Evolutionary conservation across 306 rosid genomes (phyloP), one percentile per base, ranked within the genome.

Genomic region (Luffa aegyptiaca): DNA sequence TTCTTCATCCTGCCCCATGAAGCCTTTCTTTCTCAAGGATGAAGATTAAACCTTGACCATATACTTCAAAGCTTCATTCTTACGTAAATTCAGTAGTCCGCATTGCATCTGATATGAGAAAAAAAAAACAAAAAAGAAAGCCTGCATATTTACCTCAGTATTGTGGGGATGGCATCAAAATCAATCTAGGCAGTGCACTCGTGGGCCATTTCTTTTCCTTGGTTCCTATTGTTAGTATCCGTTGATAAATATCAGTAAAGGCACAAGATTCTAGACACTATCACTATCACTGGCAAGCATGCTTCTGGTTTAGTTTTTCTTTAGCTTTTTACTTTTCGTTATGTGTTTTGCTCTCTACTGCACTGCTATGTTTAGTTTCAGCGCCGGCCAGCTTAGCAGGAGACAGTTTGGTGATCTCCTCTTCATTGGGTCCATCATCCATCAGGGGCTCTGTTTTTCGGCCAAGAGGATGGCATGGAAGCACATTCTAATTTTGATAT

Each of bases 331-430:
- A 45, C 5, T 20, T 37, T 73, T 52, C 49, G 61, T 31, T 46
- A 13, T 46, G 14, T 20, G 36, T 44, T 66, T 8, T 66, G 31
- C 41, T 41, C 33, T 16, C 73, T n/a, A 66, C 12, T 66, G 74
- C 1, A 36, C 12, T 53, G 79, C 65, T 78, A 11, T 48, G 48
- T 62, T 59, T 48, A 59, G 36, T 61, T 78, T 79, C 53, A 76
- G 81, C 85, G 85, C 79, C 51, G 51, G 84, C 80, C 86, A 78
- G 52, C 20, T 83, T 59, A 84, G 93, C 79, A 86, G 94, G 96
- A 86, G 89, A 93, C 89, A 63, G 85, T 93, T 93, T 91, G 83
- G 89, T 89, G 92, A 90, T 85, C 90, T 89, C 91, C 84, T 65
- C 62, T 11, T 46, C 84, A 78, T 75, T 33, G 74, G 81, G 81